A percentile compares a stretch with the other conserved stretches of the same genome.
These are phyloP conservation scores for Diospyros kaki DNA, from an alignment of 148 eudicot genomes.

Conservation along the genomic window DNA sequence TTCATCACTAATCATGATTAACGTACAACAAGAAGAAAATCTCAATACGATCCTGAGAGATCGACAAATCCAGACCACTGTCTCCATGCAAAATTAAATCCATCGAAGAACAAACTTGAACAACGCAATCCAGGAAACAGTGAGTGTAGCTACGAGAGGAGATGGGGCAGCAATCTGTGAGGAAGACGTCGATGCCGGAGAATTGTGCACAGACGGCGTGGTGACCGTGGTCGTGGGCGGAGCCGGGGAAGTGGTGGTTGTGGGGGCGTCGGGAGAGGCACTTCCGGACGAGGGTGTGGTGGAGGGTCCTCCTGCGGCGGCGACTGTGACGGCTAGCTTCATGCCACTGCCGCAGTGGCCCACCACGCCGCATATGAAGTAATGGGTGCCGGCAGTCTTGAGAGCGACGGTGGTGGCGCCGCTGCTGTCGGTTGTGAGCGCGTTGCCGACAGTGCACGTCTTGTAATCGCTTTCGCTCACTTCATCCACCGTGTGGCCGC, in stretches of 20 bases:
- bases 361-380: conserved; percentile 64
- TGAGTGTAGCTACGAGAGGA: conserved; percentile 22
- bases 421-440: conserved; percentile 56
- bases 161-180: conserved; percentile 21
- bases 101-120: conserved; percentile 16
- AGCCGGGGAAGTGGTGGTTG: conserved; percentile 9
- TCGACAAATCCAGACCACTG: conserved; percentile 32
- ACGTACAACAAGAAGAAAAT: no score
- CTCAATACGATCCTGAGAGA: background rate
- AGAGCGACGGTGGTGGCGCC: conserved; percentile 64
- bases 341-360: conserved; percentile 82
- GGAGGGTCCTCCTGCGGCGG: conserved; percentile 18
- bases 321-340: conserved; percentile 64
- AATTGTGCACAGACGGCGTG: background rate
- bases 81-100: conserved; percentile 30
- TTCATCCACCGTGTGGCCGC: conserved; percentile 74
- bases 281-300: background rate
- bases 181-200: conserved; percentile 4
- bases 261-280: conserved; percentile 11
- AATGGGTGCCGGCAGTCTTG: conserved; percentile 61
- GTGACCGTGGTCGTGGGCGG: conserved; percentile 10
- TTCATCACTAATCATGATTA: no score
- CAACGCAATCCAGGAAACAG: conserved; percentile 13
- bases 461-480: conserved; percentile 62
- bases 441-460: conserved; percentile 55